These are phyloP conservation scores for Hibiscus tridactylites DNA, from an alignment of 345 rosid species.

Conservation along the genomic window DNA sequence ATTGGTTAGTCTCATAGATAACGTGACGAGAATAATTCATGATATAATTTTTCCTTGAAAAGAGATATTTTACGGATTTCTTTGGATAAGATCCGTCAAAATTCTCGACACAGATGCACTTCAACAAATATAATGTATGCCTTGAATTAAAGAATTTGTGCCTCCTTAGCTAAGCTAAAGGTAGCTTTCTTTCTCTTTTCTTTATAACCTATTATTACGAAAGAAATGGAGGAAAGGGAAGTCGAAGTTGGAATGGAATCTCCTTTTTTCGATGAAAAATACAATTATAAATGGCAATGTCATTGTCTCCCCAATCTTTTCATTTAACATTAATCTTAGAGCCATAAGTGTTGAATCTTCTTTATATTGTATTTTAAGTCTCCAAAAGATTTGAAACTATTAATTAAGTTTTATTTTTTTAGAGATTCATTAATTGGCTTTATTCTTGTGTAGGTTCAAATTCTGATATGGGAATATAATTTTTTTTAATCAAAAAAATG, in stretches of 20 bases:
- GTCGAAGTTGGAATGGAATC: background rate
- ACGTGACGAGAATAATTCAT: no score
- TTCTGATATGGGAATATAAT: no score
- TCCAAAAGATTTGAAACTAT: no score
- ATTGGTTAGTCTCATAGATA: no score
- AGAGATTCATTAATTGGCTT: no score
- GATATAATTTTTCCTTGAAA: no score
- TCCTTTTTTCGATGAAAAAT: background rate
- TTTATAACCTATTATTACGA: background rate
- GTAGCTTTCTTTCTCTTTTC: background rate
- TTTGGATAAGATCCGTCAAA: no score
- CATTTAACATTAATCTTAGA: background rate
- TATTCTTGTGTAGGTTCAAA: no score
- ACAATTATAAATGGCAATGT: background rate
- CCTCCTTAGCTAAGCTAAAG: background rate
- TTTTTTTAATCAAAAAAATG: no score
- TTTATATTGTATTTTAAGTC: no score
- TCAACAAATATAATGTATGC: background rate
- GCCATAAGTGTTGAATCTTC: background rate
- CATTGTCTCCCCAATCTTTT: background rate
- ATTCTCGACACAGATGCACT: background rate
- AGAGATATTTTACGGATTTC: no score
- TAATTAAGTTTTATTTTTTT: no score
- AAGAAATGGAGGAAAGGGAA: background rate
- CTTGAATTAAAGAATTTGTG: background rate